phyloP scores from a whole-genome alignment of 345 rosid genomes.

The Acer negundo region DNA sequence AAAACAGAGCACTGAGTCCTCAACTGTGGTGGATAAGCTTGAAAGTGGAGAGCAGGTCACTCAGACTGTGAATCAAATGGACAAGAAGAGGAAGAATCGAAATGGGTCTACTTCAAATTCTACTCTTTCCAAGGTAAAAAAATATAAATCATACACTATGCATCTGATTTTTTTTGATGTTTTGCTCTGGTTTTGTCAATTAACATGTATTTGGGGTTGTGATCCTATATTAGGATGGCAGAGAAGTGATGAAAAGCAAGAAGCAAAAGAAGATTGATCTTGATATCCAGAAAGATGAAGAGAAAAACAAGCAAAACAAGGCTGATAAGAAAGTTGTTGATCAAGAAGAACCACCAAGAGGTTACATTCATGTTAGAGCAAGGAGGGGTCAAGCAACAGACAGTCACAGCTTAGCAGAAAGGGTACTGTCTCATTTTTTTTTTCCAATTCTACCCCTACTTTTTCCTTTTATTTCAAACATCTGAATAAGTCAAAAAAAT shows the following conservation, averaged over 20 bases:
- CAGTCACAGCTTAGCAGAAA: constrained; percentile 78
- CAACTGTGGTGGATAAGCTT: constrained; percentile 41
- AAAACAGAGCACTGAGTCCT: constrained; percentile 51
- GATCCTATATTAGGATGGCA: constrained; percentile 34
- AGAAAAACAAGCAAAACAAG: constrained; percentile 25
- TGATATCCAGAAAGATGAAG: constrained; percentile 26
- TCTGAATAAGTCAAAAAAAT: too few relatives aligned
- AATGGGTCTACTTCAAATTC: constrained; percentile 31
- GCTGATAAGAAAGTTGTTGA: constrained; percentile 30
- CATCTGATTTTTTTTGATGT: not conserved
- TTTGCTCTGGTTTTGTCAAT: constrained; percentile 2
- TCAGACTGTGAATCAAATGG: constrained; percentile 31
- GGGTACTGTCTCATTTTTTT: constrained; percentile 43
- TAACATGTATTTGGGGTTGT: not conserved
- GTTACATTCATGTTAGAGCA: constrained; percentile 82
- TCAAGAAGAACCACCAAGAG: constrained; percentile 46
- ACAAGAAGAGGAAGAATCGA: constrained; percentile 39
- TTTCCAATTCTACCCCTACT: constrained; percentile 16
- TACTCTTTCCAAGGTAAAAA: constrained; percentile 40
- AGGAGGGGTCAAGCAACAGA: constrained; percentile 86
- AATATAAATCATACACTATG: not conserved
- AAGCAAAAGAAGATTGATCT: constrained; percentile 43
- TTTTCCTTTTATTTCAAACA: not conserved
- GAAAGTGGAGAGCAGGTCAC: constrained; percentile 54
- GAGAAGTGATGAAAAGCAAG: constrained; percentile 45